Base-by-base conservation (phyloP, 305 asterid genomes). In the Stenogyne calaminthoides region DNA sequence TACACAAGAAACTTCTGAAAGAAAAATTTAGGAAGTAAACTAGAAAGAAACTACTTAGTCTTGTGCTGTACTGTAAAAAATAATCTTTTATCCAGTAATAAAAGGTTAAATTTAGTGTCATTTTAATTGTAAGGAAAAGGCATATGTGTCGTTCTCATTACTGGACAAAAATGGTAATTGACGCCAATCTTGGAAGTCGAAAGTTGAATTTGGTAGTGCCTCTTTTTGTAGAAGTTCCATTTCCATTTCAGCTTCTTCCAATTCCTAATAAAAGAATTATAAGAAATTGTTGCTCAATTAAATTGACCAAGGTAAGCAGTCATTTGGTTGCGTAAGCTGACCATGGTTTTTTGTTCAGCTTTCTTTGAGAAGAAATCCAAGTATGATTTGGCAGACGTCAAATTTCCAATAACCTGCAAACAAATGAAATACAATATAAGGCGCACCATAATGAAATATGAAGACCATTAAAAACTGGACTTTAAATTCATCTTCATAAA, bases 181-280 rank as follows among this genome's bases (percentile, higher is more conserved):
- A 54, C 73, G 84, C 86, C 82, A 81, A 76, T 88, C 95, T 79
- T 83, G 89, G 80, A 81, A 80, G 72, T 86, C 84, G 52, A 74
- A 77, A 64, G 88, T 81, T 58, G 85, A 81, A 80, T 83, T 87
- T 49, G 80, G 77, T 49, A 39, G 63, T 40, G 83, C 80, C 84
- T 95, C 98, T 73, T 70, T 81, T 74, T 83, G 94, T 68, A 89
- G 85, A 83, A 90, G 89, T 80, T 95, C 98, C 93, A 92, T 78
- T 85, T 95, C 99, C 68, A 91, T 86, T 80, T 95, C 97, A 74
- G 97, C 96, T 84, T 92, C 98, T 86, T 92, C 98, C 69, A 91
- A 73, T 80, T 95, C 99, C 99, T 95, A 69, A 12, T 49, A 49
- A 32, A 74, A 76, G 60, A 63, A 73, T 72, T 42, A 76, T 11